phyloP scores from a whole-genome alignment of 225 moss, liverwort and hornwort genomes.

The Marchantia polymorpha region DNA sequence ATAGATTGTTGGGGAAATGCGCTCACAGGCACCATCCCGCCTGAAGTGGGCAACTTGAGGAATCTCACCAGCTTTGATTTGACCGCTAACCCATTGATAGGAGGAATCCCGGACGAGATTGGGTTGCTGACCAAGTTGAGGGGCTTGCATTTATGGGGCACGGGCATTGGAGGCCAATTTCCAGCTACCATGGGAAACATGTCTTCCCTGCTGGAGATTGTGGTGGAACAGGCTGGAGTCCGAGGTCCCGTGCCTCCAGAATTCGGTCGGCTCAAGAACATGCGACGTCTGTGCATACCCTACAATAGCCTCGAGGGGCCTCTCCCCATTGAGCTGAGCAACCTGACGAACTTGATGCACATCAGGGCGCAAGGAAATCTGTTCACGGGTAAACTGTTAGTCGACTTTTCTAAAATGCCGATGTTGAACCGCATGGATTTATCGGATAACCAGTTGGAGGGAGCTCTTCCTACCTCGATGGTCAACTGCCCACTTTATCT shows the following conservation, averaged over 20 bases:
- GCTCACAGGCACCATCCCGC: slow-evolving; percentile 18
- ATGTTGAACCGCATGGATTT: slow-evolving; percentile 23
- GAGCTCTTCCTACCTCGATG: slow-evolving; percentile 46
- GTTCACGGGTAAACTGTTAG: slow-evolving; percentile 4
- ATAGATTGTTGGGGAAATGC: slow-evolving; percentile 3
- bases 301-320: slow-evolving; percentile 18
- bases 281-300: background rate
- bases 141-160: background rate
- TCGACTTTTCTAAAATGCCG: slow-evolving; percentile 6
- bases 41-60: slow-evolving; percentile 11
- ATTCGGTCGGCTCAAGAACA: slow-evolving; percentile 5
- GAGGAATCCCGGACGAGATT: slow-evolving; percentile 13
- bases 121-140: slow-evolving; percentile 8
- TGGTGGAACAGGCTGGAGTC: background rate
- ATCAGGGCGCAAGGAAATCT: background rate
- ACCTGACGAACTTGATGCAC: slow-evolving; percentile 8
- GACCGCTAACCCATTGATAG: slow-evolving; percentile 7
- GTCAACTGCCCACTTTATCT: slow-evolving; percentile 35
- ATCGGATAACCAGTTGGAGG: slow-evolving; percentile 35
- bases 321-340: slow-evolving; percentile 10
- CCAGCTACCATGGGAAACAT: slow-evolving; percentile 8
- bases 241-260: slow-evolving; percentile 15
- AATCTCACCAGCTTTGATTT: slow-evolving; percentile 2
- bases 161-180: slow-evolving; percentile 9
- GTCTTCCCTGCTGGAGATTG: background rate